These are phyloP conservation scores for Fomes fomentarius DNA, from an alignment of 1,284 basidiomycete species.

Conservation along the genomic window DNA sequence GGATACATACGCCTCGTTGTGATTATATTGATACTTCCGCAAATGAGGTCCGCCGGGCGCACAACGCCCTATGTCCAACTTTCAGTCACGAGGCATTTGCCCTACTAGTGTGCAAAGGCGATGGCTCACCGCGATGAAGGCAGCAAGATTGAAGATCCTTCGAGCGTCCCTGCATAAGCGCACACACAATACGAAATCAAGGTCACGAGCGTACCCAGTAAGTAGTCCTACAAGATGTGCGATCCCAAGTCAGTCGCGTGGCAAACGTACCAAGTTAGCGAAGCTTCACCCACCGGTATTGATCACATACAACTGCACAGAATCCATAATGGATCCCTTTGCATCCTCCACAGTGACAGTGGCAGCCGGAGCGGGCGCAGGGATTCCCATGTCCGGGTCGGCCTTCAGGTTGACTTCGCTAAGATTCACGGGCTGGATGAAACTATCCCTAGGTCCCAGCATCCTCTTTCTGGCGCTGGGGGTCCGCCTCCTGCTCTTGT, in stretches of 20 bases:
- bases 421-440: too few species aligned
- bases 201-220: neutral
- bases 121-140: conserved; percentile 6
- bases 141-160: conserved; percentile 4
- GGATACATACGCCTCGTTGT: conserved; percentile 8
- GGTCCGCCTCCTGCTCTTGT: neutral
- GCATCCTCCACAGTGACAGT: neutral
- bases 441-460: too few species aligned
- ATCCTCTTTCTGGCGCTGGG: neutral
- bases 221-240: neutral
- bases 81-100: neutral
- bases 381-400: too few species aligned
- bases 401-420: too few species aligned
- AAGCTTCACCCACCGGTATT: conserved; percentile 9
- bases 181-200: too few species aligned
- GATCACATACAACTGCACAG: conserved; percentile 3
- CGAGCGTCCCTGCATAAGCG: too few species aligned
- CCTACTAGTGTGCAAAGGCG: neutral
- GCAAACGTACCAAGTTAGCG: too few species aligned
- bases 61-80: neutral
- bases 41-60: neutral
- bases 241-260: too few species aligned
- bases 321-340: conserved; percentile 1
- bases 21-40: conserved; percentile 2
- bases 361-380: too few species aligned